Percentiles rank a stretch among this genome's conserved stretches.
phyloP scores from a whole-genome alignment of 345 rosid genomes.

The Citrus maxima region DNA sequence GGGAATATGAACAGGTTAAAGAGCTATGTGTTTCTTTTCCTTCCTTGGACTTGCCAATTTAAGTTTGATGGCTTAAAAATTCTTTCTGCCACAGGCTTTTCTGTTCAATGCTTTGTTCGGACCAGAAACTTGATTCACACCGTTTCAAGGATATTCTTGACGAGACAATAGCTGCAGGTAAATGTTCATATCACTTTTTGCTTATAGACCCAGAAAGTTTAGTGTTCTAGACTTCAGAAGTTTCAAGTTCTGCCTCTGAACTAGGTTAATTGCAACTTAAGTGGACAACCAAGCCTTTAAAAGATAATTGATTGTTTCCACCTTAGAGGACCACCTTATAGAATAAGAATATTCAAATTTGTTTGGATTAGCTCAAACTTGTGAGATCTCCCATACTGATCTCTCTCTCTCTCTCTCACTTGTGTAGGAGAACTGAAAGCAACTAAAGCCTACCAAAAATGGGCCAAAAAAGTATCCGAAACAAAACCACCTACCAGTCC shows the following conservation, averaged over 20 bases:
- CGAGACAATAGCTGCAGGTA: conserved; percentile 71
- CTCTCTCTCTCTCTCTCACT: neutral
- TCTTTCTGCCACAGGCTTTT: conserved; percentile 53
- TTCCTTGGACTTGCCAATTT: neutral
- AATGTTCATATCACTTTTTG: neutral
- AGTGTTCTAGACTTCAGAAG: neutral
- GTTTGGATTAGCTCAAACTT: neutral
- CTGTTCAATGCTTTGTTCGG: conserved; percentile 92
- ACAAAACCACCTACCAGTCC: conserved; percentile 73
- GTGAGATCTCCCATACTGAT: neutral
- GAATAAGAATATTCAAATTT: neutral
- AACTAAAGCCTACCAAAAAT: conserved; percentile 76
- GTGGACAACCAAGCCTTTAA: neutral
- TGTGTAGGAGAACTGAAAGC: conserved; percentile 62
- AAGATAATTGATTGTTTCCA: neutral
- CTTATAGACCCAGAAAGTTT: neutral
- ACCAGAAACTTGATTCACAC: conserved; percentile 86
- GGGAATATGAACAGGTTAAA: conserved; percentile 81
- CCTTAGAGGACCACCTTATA: neutral
- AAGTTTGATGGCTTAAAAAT: conserved; percentile 5
- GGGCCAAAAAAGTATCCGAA: conserved; percentile 67
- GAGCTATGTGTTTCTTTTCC: conserved; percentile 1
- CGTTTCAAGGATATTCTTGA: conserved; percentile 77
- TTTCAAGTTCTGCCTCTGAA: neutral
- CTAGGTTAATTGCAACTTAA: neutral